Percentiles rank a stretch among this genome's conserved stretches.
phyloP scores from a whole-genome alignment of 1,139 yeast genomes.

The Yamadazyma diddensiae region DNA sequence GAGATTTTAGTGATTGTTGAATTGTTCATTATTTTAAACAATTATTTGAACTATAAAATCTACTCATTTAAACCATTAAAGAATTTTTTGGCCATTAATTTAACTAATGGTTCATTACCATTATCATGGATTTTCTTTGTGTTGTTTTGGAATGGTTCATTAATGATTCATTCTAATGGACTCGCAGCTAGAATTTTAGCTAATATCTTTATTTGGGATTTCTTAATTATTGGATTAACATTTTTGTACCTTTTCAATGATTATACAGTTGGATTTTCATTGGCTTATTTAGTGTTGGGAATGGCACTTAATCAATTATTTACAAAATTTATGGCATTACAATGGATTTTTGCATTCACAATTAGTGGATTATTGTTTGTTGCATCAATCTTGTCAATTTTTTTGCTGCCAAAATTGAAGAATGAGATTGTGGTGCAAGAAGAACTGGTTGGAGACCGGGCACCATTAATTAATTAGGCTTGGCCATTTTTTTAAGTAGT shows the following conservation, averaged over 20 bases:
- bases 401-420: conserved; percentile 19
- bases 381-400: conserved; percentile 43
- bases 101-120: conserved; percentile 62
- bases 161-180: conserved; percentile 53
- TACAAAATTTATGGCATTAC: conserved; percentile 68
- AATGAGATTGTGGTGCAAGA: conserved; percentile 15
- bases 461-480: conserved; percentile 24
- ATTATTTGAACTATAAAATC: conserved; percentile 62
- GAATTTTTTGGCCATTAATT: conserved; percentile 14
- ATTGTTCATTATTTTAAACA: conserved; percentile 53
- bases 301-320: conserved; percentile 68
- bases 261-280: conserved; percentile 65
- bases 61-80: conserved; percentile 50
- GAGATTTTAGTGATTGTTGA: conserved; percentile 54
- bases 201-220: conserved; percentile 75
- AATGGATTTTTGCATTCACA: conserved; percentile 78
- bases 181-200: conserved; percentile 66
- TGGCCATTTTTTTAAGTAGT: conserved; percentile 59
- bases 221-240: conserved; percentile 60
- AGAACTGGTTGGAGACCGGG: conserved; percentile 16
- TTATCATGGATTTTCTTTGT: conserved; percentile 71
- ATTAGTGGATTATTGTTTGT: conserved; percentile 56
- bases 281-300: conserved; percentile 58
- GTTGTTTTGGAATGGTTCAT: conserved; percentile 83
- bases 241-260: conserved; percentile 62